These are phyloP conservation scores for Pleurotus sapidus DNA, from an alignment of 768 basidiomycete genomes.

Conservation along the genomic window DNA sequence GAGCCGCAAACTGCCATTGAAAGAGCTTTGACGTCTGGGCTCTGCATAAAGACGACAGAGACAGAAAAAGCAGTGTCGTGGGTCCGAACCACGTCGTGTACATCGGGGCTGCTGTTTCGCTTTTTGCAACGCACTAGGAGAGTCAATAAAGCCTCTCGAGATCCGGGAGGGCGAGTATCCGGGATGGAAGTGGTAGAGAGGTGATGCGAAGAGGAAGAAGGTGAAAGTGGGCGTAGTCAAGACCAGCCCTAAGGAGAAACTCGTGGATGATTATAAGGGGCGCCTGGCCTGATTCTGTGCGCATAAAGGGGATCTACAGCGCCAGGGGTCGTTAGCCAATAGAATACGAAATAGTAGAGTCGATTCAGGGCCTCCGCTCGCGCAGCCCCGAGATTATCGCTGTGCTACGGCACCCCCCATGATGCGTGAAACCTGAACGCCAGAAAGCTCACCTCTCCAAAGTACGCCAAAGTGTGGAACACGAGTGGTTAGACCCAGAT, in stretches of 20 bases:
- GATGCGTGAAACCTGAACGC: neutral
- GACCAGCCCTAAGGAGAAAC: conserved; percentile 5
- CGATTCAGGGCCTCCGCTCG: neutral
- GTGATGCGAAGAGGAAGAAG: neutral
- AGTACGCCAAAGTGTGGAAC: neutral
- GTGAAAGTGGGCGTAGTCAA: neutral
- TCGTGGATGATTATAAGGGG: conserved; percentile 3
- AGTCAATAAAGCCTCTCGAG: too few relatives aligned
- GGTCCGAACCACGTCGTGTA: neutral
- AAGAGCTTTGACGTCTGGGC: conserved; percentile 21
- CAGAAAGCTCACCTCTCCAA: neutral
- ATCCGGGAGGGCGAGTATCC: too few relatives aligned
- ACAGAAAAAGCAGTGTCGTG: conserved; percentile 1
- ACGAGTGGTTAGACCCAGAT: neutral
- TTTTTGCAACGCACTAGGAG: neutral
- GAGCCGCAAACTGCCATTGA: conserved; percentile 26
- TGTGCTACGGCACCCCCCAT: conserved; percentile 3
- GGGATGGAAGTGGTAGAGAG: too few relatives aligned
- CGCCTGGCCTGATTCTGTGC: conserved; percentile 7
- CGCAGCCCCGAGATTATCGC: conserved; percentile 5
- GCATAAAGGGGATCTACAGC: conserved; percentile 4
- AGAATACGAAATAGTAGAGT: neutral
- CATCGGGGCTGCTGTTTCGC: neutral
- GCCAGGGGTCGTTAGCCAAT: conserved; percentile 5
- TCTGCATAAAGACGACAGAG: conserved; percentile 3